Evolutionary conservation across 108 stramenopile species (phyloP).

Genomic region (Cyclotella cryptica): DNA sequence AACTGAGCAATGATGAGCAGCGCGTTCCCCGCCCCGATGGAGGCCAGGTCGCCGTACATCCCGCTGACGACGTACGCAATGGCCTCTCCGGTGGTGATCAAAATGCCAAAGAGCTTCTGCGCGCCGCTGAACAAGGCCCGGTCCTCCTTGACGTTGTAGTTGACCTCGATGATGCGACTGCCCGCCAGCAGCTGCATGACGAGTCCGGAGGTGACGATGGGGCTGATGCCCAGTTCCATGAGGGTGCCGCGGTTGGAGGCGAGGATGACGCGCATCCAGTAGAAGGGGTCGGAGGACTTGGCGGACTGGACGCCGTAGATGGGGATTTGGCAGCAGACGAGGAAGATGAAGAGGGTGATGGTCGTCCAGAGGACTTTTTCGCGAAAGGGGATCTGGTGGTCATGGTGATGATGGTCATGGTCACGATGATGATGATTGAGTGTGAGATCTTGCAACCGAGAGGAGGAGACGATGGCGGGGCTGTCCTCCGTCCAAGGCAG

Average conservation of each 20-base stretch:
- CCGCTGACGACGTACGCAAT: conserved; percentile 99
- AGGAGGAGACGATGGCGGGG: background rate
- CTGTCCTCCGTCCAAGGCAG: background rate
- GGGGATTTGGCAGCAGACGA: conserved; percentile 99
- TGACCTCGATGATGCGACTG: conserved; percentile 98
- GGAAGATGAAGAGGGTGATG: conserved; percentile 98
- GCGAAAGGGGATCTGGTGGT: conserved; percentile 85
- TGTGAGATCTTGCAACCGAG: too few species aligned
- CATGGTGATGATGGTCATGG: too few species aligned
- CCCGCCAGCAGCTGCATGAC: conserved; percentile 97
- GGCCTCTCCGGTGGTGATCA: conserved; percentile 99
- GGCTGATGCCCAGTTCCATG: conserved; percentile 99
- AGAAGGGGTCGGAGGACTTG: conserved; percentile 99
- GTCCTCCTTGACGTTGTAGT: conserved; percentile 99
- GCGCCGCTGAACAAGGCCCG: conserved; percentile 97
- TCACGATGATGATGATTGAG: background rate
- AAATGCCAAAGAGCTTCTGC: conserved; percentile 99
- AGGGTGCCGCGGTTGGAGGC: conserved; percentile 99
- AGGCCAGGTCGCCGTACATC: conserved; percentile 97
- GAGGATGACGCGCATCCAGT: conserved; percentile 99
- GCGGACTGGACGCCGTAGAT: conserved; percentile 98
- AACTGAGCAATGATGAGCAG: conserved; percentile 98
- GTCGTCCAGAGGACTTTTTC: conserved; percentile 99
- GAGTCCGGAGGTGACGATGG: conserved; percentile 95
- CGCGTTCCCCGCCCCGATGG: conserved; percentile 97